Evolutionary conservation across 805 yeast species (phyloP).

Genomic region (Yarrowia deformans): DNA sequence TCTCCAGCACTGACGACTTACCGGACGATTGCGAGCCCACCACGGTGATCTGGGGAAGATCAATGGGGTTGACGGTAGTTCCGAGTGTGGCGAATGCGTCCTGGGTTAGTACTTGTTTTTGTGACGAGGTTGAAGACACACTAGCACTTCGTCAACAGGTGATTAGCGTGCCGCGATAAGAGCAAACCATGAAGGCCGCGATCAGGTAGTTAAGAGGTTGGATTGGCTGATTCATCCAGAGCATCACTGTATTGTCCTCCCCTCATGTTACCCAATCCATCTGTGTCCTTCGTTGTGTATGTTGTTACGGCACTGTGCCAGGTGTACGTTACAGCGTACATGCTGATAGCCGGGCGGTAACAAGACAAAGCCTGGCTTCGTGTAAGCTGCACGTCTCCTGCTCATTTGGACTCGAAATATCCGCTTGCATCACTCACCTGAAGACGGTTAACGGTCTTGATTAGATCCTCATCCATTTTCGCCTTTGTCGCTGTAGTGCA

Average conservation of each 20-base stretch:
- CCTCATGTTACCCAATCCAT: neutral
- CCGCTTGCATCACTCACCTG: slow-evolving; percentile 45
- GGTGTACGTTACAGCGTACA: slow-evolving; percentile 6
- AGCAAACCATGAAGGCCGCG: neutral
- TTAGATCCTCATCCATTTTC: slow-evolving; percentile 76
- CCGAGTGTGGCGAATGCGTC: slow-evolving; percentile 96
- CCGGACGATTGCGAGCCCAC: slow-evolving; percentile 93
- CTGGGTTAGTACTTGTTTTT: slow-evolving; percentile 46
- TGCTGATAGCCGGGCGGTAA: neutral
- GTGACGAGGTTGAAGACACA: neutral
- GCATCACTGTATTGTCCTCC: too few relatives aligned
- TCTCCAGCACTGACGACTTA: slow-evolving; percentile 86
- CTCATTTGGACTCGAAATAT: neutral
- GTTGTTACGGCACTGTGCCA: neutral
- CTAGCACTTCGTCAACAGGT: neutral
- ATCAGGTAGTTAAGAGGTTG: neutral
- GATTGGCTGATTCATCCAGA: too few relatives aligned
- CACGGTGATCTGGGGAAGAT: slow-evolving; percentile 85
- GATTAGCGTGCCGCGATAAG: too few relatives aligned
- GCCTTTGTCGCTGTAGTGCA: slow-evolving; percentile 11
- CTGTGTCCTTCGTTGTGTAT: neutral
- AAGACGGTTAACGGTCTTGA: slow-evolving; percentile 84
- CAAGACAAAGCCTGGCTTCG: neutral
- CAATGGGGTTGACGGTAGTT: slow-evolving; percentile 85
- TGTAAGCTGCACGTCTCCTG: too few relatives aligned